Evolutionary conservation across 768 basidiomycete species (phyloP).

Genomic region (Mycena chlorophos): DNA sequence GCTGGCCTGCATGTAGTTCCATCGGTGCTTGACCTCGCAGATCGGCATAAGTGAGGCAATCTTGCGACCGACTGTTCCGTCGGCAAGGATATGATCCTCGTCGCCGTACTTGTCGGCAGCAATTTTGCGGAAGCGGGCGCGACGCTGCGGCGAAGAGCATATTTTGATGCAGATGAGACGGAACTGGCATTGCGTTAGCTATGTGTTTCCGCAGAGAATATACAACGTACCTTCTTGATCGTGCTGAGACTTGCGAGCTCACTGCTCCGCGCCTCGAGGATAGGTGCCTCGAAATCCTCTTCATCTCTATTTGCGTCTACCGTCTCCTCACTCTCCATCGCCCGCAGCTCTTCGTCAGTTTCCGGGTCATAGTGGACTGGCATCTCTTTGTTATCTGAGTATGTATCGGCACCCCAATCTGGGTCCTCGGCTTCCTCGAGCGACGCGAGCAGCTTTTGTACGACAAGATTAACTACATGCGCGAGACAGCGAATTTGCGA

Average conservation of each 20-base stretch:
- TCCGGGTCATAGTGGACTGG: slow-evolving; percentile 33
- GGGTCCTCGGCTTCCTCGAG: slow-evolving; percentile 29
- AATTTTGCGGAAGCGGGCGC: neutral
- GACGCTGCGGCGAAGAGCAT: slow-evolving; percentile 11
- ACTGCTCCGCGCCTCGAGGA: neutral
- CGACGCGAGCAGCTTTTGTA: slow-evolving; percentile 31
- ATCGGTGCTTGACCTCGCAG: slow-evolving; percentile 6
- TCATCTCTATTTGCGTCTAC: neutral
- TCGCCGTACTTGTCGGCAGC: neutral
- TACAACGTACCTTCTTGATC: neutral
- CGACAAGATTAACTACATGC: slow-evolving; percentile 39
- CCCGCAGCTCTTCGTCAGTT: slow-evolving; percentile 23
- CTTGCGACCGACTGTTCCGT: neutral
- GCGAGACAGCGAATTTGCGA: slow-evolving; percentile 36
- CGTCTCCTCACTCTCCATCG: slow-evolving; percentile 21
- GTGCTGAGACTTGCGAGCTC: neutral
- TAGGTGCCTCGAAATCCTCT: neutral
- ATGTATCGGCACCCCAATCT: slow-evolving; percentile 28
- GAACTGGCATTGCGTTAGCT: neutral
- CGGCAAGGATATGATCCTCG: neutral
- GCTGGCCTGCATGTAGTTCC: slow-evolving; percentile 2
- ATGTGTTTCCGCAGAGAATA: neutral
- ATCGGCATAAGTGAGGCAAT: neutral
- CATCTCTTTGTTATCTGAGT: slow-evolving; percentile 27
- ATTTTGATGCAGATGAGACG: slow-evolving; percentile 1